Conservation (phyloP, 2,329 filamentous ascomycete genomes). For the Ophiostoma sp. region DNA sequence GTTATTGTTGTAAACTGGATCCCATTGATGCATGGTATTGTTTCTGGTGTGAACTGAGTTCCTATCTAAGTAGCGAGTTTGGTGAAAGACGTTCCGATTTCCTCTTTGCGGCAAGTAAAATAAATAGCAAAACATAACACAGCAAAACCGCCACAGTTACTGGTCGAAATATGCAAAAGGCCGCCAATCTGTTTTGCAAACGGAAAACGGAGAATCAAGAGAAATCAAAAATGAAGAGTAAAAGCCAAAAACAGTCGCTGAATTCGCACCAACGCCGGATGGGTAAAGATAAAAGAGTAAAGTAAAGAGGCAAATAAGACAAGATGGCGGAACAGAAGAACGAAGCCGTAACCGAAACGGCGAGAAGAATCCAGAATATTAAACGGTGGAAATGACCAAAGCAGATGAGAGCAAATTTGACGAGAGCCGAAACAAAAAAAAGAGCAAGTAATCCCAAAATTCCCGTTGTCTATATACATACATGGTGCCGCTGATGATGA, state of each 20-base stretch:
- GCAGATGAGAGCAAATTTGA: constrained; percentile 12
- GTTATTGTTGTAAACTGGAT: neutral
- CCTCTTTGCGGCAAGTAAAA: neutral
- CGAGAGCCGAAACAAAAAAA: constrained; percentile 11
- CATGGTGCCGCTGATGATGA: constrained; percentile 11
- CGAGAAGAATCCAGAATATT: neutral
- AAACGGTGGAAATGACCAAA: constrained; percentile 3
- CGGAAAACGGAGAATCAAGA: neutral
- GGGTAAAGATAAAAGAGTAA: neutral
- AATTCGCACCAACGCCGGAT: constrained; percentile 18
- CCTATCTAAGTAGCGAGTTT: neutral
- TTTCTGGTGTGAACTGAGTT: constrained; percentile 1
- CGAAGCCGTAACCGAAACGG: neutral
- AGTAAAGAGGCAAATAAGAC: neutral
- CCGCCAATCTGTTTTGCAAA: no score
- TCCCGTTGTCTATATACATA: constrained; percentile 21
- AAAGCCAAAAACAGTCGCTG: constrained; percentile 12
- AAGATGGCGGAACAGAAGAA: constrained; percentile 14
- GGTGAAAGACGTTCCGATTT: neutral
- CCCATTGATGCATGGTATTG: neutral
- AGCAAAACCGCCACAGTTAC: neutral
- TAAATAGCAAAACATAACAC: neutral
- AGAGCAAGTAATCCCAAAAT: constrained; percentile 13
- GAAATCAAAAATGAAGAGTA: neutral
- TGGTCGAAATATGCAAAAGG: neutral